Evolutionary conservation across 2,329 filamentous ascomycete genomes (phyloP).

Genomic region (Cytospora mali): DNA sequence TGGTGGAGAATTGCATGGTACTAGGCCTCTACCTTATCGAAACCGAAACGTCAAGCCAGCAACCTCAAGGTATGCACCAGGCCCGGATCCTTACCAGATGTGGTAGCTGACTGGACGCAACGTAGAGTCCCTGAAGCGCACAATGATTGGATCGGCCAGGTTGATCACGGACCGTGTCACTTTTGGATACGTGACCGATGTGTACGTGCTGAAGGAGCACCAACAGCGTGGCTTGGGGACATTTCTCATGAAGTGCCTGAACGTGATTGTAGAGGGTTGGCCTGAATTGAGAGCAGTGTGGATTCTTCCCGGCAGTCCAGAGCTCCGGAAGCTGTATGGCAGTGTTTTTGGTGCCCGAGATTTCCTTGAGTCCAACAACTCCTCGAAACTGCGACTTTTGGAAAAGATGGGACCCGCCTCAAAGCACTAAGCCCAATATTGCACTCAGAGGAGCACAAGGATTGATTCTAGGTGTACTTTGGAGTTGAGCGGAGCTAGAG

Average conservation of each 20-base stretch:
- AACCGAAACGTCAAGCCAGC: conserved; percentile 23
- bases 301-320: conserved; percentile 50
- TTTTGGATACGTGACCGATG: conserved; percentile 70
- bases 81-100: background rate
- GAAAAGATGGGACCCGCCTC: conserved; percentile 43
- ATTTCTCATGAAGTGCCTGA: conserved; percentile 65
- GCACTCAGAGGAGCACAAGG: background rate
- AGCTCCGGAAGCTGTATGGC: conserved; percentile 48
- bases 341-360: conserved; percentile 47
- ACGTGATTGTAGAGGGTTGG: conserved; percentile 59
- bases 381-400: conserved; percentile 35
- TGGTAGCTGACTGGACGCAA: background rate
- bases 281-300: conserved; percentile 61
- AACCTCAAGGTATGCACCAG: conserved; percentile 22
- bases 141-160: conserved; percentile 58
- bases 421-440: background rate
- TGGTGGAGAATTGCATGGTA: conserved; percentile 61
- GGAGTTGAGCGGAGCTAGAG: background rate
- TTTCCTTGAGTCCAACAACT: conserved; percentile 14
- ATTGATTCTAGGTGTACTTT: background rate
- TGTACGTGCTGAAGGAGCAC: conserved; percentile 63
- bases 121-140: conserved; percentile 7
- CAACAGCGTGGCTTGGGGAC: conserved; percentile 64
- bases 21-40: conserved; percentile 55
- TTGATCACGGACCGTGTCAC: conserved; percentile 72